These are phyloP conservation scores for Thelonectria discophora DNA, from an alignment of 2,329 filamentous ascomycete species.

Conservation along the genomic window DNA sequence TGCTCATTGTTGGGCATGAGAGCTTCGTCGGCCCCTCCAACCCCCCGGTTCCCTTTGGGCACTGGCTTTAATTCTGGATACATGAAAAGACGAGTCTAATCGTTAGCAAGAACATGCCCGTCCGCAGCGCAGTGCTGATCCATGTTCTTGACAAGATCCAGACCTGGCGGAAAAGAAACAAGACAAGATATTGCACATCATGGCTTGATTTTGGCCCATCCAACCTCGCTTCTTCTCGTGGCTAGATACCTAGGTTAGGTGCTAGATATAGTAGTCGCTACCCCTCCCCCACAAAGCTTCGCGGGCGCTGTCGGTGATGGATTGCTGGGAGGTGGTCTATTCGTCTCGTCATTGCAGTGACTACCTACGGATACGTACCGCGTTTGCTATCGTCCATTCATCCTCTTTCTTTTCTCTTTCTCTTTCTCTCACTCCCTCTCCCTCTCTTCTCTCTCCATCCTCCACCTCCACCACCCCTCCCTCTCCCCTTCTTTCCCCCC, in stretches of 20 bases:
- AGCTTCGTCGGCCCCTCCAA: not conserved
- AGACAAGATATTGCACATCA: not conserved
- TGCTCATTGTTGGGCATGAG: slow-evolving; percentile 19
- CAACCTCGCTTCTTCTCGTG: slow-evolving; percentile 15
- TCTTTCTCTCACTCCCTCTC: slow-evolving; percentile 3
- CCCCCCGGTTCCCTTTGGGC: slow-evolving; percentile 12
- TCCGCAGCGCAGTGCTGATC: not conserved
- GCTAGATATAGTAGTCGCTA: slow-evolving; percentile 3
- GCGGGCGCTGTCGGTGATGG: not conserved
- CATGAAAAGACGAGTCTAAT: not conserved
- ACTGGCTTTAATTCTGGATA: not conserved
- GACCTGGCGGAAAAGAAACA: not conserved
- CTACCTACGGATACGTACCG: no score
- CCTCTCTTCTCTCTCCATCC: not conserved
- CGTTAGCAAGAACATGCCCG: not conserved
- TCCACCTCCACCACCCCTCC: slow-evolving; percentile 9
- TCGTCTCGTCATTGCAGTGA: no score
- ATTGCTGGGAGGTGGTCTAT: no score
- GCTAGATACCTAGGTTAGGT: not conserved
- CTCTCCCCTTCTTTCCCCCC: not conserved
- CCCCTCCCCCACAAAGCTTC: slow-evolving; percentile 19
- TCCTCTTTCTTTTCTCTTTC: slow-evolving; percentile 4
- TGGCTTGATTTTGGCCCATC: slow-evolving; percentile 9
- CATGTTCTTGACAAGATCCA: slow-evolving; percentile 13
- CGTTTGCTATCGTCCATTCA: not conserved